phyloP scores from a whole-genome alignment of 2,329 filamentous ascomycete species.

The Nothophaeocryptopus gaeumannii region DNA sequence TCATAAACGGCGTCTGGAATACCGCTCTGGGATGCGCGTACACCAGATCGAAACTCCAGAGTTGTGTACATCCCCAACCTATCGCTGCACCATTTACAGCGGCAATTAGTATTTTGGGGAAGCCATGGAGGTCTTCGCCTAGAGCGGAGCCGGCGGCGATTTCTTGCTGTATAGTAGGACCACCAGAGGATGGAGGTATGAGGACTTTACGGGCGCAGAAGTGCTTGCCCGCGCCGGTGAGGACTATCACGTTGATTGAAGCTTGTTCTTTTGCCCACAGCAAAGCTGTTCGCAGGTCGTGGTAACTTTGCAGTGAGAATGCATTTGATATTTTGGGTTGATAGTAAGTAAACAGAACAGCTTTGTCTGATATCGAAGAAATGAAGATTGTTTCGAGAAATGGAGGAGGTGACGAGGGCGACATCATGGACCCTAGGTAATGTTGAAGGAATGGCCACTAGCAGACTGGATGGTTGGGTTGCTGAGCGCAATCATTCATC shows the following conservation, averaged over 20 bases:
- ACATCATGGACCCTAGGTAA: too few species aligned
- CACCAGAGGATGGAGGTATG: background rate
- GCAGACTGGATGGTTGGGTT: too few species aligned
- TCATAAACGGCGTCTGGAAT: slow-evolving; percentile 7
- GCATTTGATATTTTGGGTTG: slow-evolving; percentile 5
- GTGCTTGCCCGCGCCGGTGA: background rate
- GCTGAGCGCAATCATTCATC: too few species aligned
- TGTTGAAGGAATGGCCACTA: too few species aligned
- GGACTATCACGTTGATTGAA: background rate
- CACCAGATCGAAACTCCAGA: slow-evolving; percentile 7
- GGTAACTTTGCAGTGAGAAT: slow-evolving; percentile 1
- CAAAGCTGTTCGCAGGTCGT: background rate
- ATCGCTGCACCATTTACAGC: slow-evolving; percentile 8
- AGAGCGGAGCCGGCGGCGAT: slow-evolving; percentile 4
- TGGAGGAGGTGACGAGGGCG: background rate
- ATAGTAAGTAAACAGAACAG: background rate
- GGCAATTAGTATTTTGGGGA: slow-evolving; percentile 7
- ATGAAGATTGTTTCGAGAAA: background rate
- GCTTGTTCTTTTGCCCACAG: background rate
- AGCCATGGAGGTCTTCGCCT: slow-evolving; percentile 1
- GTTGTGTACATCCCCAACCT: slow-evolving; percentile 8
- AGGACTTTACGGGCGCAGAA: slow-evolving; percentile 6
- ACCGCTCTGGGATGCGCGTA: slow-evolving; percentile 4
- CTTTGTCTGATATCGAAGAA: background rate
- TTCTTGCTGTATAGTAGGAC: slow-evolving; percentile 5